A percentile compares a stretch with the other conserved stretches of the same genome.
Conservation (phyloP, 1,284 basidiomycete species). For the Sanguinoderma infundibulare region DNA sequence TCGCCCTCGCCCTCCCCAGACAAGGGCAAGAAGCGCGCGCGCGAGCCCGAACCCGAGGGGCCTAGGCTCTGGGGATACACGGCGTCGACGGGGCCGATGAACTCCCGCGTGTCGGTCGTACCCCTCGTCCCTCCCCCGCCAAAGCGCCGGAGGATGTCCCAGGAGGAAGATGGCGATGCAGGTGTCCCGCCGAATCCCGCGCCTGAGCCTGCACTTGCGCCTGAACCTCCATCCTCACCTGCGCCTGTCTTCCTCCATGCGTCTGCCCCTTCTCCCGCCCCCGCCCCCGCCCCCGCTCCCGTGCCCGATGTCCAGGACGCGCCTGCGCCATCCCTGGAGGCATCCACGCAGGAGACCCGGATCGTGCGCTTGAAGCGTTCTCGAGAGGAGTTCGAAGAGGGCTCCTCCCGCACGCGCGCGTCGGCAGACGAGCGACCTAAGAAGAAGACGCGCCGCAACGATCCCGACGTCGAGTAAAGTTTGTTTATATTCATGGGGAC, state of each 20-base stretch:
- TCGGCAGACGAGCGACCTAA: neutral
- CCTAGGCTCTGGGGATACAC: neutral
- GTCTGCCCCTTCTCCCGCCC: neutral
- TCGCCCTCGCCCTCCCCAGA: neutral
- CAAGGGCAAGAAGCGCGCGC: constrained; percentile 23
- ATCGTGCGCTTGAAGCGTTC: neutral
- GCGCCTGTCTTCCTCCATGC: too few relatives aligned
- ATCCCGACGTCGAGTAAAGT: too few relatives aligned
- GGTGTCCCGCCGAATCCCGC: too few relatives aligned
- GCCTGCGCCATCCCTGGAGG: neutral
- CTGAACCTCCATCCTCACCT: too few relatives aligned
- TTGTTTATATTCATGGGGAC: too few relatives aligned
- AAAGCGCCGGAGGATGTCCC: neutral
- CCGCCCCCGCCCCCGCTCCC: neutral
- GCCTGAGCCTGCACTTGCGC: too few relatives aligned
- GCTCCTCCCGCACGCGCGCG: neutral
- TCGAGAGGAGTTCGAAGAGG: neutral
- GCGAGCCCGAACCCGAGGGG: constrained; percentile 1
- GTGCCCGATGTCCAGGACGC: neutral
- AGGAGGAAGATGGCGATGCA: neutral
- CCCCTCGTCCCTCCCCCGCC: neutral
- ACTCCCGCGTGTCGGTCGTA: neutral
- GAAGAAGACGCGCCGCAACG: too few relatives aligned
- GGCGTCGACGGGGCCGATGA: constrained; percentile 4
- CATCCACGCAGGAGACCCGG: neutral